Evolutionary conservation across 2,329 filamentous ascomycete genomes (phyloP), one percentile per base, ranked within the genome.

Genomic region (Xylariaceae sp.): DNA sequence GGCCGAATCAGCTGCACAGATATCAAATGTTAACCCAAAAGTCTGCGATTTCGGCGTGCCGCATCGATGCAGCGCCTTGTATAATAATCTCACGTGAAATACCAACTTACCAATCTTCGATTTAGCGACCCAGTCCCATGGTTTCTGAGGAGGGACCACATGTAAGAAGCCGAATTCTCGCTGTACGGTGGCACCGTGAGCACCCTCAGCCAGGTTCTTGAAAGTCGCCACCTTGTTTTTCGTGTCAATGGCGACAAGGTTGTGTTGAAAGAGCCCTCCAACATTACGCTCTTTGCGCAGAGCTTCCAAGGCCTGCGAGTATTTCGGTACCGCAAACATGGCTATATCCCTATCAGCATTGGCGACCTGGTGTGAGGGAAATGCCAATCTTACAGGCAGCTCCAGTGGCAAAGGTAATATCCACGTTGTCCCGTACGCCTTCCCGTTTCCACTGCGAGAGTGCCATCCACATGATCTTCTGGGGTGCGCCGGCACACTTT

Each of bases 1-100:
- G 1, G 63, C 67, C 1, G 63, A 55, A 54, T 69, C 65, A 42
- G 68, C 82, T 78, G 70, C 66, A 78, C 77, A 55, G 81, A 70
- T 57, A 81, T 82, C 0, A 65, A 34, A 81, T 70, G 81, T 84
- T 49, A 62, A 59, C 32, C 21, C 15, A 12, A 3, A 19, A 12
- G n/a, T 29, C 10, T 40, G 37, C 9, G 18, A 19, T 9, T 15
- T 19, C 12, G n/a, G n/a, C n/a, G n/a, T n/a, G n/a, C n/a, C n/a
- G n/a, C n/a, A n/a, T n/a, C n/a, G 21, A 26, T 21, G 9, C 2
- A 16, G 9, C 21, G 29, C 13, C 13, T 22, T 12, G 21, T 36
- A 16, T 5, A 26, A 19, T 5, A 26, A n/a, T n/a, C n/a, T 18
- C 15, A 9, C 15, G 7, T 26, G 26, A 26, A 26, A 9, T 1